Evolutionary conservation across 768 basidiomycete species (phyloP).

Genomic region (Hemileccinum impolitum): DNA sequence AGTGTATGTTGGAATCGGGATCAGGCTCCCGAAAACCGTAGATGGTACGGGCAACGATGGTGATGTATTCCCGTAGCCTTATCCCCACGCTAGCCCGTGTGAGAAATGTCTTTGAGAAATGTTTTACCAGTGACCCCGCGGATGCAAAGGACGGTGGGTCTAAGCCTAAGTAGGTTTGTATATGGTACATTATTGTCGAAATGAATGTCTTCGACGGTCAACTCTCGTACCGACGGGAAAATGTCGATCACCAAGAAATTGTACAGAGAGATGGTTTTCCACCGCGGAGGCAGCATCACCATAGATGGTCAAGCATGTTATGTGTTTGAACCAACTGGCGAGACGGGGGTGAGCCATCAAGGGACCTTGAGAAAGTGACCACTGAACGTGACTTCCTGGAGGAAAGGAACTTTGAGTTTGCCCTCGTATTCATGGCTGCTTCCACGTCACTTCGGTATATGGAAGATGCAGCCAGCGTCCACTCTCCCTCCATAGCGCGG

Average conservation of each 20-base stretch:
- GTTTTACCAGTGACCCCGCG: constrained; percentile 1
- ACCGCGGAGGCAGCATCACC: neutral
- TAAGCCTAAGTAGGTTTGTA: neutral
- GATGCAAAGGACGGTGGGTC: neutral
- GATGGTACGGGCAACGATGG: constrained; percentile 2
- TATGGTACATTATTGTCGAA: constrained; percentile 1
- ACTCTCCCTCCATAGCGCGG: constrained; percentile 8
- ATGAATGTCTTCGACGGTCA: constrained; percentile 6
- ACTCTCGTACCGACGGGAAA: neutral
- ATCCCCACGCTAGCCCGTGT: neutral
- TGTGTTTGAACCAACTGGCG: constrained; percentile 3
- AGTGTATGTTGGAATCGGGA: neutral
- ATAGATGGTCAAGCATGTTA: constrained; percentile 3
- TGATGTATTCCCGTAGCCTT: neutral
- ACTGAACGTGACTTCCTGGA: neutral
- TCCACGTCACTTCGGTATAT: neutral
- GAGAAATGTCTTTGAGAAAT: constrained; percentile 2
- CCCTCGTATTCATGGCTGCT: constrained; percentile 2
- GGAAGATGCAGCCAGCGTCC: neutral
- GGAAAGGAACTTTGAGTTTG: constrained; percentile 2
- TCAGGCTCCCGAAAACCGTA: neutral
- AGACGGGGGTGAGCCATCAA: constrained; percentile 6
- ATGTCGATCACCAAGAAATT: constrained; percentile 6
- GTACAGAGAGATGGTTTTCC: constrained; percentile 1
- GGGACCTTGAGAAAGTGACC: constrained; percentile 4